phyloP scores from a whole-genome alignment of 495 filamentous ascomycete species.

The Aspergillus avenaceus region DNA sequence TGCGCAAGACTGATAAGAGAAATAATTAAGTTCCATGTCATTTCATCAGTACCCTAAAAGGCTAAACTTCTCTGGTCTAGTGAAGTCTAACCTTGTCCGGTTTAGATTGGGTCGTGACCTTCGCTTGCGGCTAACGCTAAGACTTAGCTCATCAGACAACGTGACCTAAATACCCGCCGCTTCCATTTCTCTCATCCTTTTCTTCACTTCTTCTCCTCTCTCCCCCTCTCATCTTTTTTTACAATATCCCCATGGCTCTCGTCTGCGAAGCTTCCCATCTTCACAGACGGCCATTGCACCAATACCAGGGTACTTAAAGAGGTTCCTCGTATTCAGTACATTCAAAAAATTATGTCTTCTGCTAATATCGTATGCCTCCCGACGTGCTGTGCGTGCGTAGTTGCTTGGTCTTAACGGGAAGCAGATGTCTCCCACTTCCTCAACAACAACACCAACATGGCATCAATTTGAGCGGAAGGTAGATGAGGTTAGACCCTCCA shows the following conservation, averaged over 20 bases:
- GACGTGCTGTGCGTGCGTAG: constrained; percentile 30
- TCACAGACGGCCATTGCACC: constrained; percentile 19
- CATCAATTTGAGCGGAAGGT: constrained; percentile 74
- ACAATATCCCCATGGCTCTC: constrained; percentile 23
- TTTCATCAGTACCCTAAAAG: not conserved
- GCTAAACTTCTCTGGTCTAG: constrained; percentile 1
- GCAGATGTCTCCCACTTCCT: constrained; percentile 61
- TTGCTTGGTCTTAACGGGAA: constrained; percentile 39
- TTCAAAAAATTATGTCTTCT: constrained; percentile 27
- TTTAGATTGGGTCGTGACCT: constrained; percentile 21
- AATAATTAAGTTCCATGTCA: not conserved
- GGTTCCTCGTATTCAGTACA: not conserved
- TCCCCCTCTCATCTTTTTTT: constrained; percentile 16
- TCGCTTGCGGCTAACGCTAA: constrained; percentile 18
- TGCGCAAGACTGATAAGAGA: not conserved
- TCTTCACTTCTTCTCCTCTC: constrained; percentile 17
- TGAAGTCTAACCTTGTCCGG: constrained; percentile 11
- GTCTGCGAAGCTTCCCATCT: constrained; percentile 28
- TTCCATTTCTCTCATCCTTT: constrained; percentile 7
- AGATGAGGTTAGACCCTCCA: constrained; percentile 81
- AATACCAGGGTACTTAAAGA: constrained; percentile 15
- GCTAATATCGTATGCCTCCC: constrained; percentile 43
- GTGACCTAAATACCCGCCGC: constrained; percentile 12
- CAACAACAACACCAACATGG: constrained; percentile 62
- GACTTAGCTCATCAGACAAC: constrained; percentile 2